Conservation (phyloP, 169 alveolate species). For the Cryptosporidium parvum region DNA sequence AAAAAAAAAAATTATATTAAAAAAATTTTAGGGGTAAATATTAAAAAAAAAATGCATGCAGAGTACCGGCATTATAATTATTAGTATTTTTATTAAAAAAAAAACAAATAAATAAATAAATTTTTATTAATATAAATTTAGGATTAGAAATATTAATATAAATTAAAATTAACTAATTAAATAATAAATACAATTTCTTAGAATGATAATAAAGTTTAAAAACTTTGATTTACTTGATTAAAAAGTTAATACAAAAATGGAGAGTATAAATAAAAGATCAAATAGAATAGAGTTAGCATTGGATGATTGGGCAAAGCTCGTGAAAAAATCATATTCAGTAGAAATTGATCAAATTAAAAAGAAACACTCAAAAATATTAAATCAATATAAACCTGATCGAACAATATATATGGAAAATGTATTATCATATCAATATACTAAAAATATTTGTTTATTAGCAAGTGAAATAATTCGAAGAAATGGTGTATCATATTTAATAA, state of each 20-base stretch:
- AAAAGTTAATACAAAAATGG: neutral
- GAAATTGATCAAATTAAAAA: conserved; percentile 23
- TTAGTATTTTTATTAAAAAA: neutral
- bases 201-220: neutral
- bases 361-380: neutral
- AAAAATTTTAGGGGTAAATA: neutral
- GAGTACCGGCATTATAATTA: conserved; percentile 7
- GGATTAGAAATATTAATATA: neutral
- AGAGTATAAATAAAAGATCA: neutral
- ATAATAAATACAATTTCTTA: neutral
- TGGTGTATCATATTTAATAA: conserved; percentile 50
- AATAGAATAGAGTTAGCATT: conserved; percentile 15
- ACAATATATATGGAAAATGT: conserved; percentile 26
- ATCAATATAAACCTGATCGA: neutral
- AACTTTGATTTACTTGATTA: neutral
- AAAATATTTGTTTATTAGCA: conserved; percentile 29
- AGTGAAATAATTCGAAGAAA: conserved; percentile 64
- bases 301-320: conserved; percentile 47
- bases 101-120: neutral
- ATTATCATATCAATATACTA: conserved; percentile 31
- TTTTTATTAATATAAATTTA: too few species aligned
- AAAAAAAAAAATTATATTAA: too few species aligned
- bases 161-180: neutral
- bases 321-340: conserved; percentile 6
- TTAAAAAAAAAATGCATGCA: neutral